Evolutionary conservation across 2,329 filamentous ascomycete genomes (phyloP), one percentile per base, ranked within the genome.

Genomic region (Coccinonectria pachysandricola): DNA sequence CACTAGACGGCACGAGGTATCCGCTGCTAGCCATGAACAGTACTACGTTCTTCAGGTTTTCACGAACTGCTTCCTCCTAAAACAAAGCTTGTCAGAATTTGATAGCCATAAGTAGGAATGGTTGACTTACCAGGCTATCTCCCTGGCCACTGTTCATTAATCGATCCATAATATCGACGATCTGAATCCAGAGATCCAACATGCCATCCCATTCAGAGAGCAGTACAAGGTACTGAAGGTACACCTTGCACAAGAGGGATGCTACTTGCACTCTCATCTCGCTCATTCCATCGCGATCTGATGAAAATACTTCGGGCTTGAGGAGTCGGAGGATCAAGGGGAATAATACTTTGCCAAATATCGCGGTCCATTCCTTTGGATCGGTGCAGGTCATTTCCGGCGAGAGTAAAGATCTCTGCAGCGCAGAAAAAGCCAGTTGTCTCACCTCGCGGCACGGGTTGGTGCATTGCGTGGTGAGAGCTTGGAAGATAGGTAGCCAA

Each of bases 61-160:
- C 91, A 1, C 84, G 82, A 3, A 96, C 86, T 8, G 91, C 88
- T 62, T 98, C 91, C 57, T 93, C 86, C 77, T 93, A 42, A 10
- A 19, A n/a, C 8, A 12, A 9, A 4, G 28, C 45, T 13, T 40
- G 28, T 38, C 31, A 40, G 25, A 15, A 12, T 11, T 12, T 17
- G 14, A 7, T 16, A 6, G 19, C 6, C 7, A 13, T 6, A 15
- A 24, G 4, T 16, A 9, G 13, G 11, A 7, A n/a, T 6, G 15
- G 3, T 19, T 15, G 21, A 66, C 78, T 59, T 71, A 87, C 82
- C 50, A 93, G 59, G 45, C 79, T 88, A 47, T 93, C 86, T 13
- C 84, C 84, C 53, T 94, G 86, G 1, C 88, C 88, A 46, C 83
- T 91, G 48, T 95, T 94, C 77, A 95, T 92, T 38, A 98, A 68